Conservation (phyloP, 305 asterid species). For the Caryopteris hybrid region DNA sequence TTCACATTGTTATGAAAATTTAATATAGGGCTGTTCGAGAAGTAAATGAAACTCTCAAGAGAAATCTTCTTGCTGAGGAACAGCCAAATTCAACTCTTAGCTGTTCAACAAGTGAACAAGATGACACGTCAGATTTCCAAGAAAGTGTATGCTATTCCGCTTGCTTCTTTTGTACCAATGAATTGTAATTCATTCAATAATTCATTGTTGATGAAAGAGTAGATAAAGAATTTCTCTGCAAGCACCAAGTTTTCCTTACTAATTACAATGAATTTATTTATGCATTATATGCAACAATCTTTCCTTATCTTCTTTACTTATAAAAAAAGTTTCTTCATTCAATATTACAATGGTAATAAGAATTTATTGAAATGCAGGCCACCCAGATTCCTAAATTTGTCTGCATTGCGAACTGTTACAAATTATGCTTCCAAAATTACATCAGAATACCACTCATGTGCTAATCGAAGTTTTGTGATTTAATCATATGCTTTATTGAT, state of each 20-base stretch:
- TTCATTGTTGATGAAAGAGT: slow-evolving; percentile 5
- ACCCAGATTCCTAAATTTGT: neutral
- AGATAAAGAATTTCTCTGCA: neutral
- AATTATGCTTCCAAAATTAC: neutral
- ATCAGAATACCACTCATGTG: neutral
- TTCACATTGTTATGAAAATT: slow-evolving; percentile 17
- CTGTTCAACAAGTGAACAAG: slow-evolving; percentile 54
- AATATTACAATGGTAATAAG: neutral
- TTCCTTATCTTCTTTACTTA: neutral
- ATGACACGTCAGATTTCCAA: slow-evolving; percentile 49
- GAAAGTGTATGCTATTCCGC: slow-evolving; percentile 50
- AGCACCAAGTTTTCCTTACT: neutral
- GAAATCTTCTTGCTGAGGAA: slow-evolving; percentile 52
- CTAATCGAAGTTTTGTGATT: neutral
- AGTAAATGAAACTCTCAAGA: slow-evolving; percentile 62
- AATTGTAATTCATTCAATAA: neutral
- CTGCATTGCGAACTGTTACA: slow-evolving; percentile 2
- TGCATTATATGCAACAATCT: neutral
- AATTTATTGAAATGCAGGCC: neutral
- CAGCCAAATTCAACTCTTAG: slow-evolving; percentile 38
- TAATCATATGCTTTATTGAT: slow-evolving; percentile 7
- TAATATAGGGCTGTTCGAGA: slow-evolving; percentile 71
- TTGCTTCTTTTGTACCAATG: slow-evolving; percentile 11
- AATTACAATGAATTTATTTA: neutral
- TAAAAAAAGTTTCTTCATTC: neutral